phyloP scores from a whole-genome alignment of 148 eudicot species.

The Amaranthus palmeri region DNA sequence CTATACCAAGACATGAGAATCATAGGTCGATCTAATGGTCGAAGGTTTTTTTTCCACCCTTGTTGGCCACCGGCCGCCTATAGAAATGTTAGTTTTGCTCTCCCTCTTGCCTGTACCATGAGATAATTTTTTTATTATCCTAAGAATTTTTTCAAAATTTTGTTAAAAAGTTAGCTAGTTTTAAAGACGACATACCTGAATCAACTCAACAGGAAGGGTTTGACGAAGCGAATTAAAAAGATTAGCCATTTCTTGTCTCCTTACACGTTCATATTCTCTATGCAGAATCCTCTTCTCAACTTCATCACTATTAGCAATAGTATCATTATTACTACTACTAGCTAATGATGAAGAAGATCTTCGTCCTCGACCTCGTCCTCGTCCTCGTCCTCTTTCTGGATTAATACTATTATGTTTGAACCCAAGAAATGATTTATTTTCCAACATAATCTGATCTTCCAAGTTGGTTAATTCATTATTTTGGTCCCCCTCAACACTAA shows the following conservation, averaged over 20 bases:
- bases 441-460: constrained; percentile 18
- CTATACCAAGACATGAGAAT: no score
- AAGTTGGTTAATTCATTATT: constrained; percentile 2
- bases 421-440: constrained; percentile 2
- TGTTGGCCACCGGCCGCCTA: no score
- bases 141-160: no score
- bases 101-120: no score
- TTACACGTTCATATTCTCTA: constrained; percentile 40
- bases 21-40: no score
- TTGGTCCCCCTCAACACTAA: constrained; percentile 17
- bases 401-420: background rate
- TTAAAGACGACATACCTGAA: constrained; percentile 23
- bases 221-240: constrained; percentile 36
- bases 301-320: constrained; percentile 2
- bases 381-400: constrained; percentile 10
- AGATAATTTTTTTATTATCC: no score
- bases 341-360: constrained; percentile 10
- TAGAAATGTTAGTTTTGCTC: no score
- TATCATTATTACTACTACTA: background rate
- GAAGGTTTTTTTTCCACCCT: no score
- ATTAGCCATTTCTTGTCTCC: constrained; percentile 48
- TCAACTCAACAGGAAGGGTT: constrained; percentile 31
- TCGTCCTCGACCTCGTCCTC: constrained; percentile 14
- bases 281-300: constrained; percentile 26
- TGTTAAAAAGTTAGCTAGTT: no score